Conservation (phyloP, 768 basidiomycete genomes). For the Psilocybe cubensis region DNA sequence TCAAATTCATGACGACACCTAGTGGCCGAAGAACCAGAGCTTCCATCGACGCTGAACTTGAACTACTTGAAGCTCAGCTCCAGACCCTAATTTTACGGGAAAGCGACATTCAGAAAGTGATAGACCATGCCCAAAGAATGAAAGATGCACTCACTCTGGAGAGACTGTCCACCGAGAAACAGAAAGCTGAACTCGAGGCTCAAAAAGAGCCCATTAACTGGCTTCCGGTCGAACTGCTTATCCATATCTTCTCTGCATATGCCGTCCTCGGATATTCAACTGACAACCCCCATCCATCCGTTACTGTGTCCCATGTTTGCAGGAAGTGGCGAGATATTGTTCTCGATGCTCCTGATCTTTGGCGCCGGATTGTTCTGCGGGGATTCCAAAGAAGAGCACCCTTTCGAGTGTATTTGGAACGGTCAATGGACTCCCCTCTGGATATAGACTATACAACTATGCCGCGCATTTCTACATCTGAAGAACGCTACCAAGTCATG, state of each 20-base stretch:
- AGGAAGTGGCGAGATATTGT: conserved; percentile 51
- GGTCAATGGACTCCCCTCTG: conserved; percentile 36
- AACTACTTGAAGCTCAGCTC: conserved; percentile 41
- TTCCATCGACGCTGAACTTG: conserved; percentile 39
- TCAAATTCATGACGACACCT: conserved; percentile 16
- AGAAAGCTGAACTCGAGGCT: conserved; percentile 36
- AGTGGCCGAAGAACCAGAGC: conserved; percentile 25
- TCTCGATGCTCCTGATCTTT: conserved; percentile 45
- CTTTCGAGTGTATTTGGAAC: conserved; percentile 32
- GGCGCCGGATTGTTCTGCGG: conserved; percentile 35
- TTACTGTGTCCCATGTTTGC: conserved; percentile 52
- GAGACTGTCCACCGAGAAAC: conserved; percentile 31
- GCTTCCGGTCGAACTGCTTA: conserved; percentile 53
- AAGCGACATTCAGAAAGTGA: conserved; percentile 40
- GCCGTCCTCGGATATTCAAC: conserved; percentile 27
- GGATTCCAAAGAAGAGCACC: conserved; percentile 16
- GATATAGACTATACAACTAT: conserved; percentile 36
- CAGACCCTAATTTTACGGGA: conserved; percentile 38
- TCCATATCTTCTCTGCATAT: conserved; percentile 41
- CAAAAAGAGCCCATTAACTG: conserved; percentile 51
- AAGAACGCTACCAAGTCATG: conserved; percentile 21
- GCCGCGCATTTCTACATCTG: conserved; percentile 7
- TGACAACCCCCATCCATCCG: conserved; percentile 34
- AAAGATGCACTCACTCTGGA: conserved; percentile 38
- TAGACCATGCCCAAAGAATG: conserved; percentile 42